Evolutionary conservation across 1,139 yeast species (phyloP), one percentile per base, ranked within the genome.

Genomic region (Debaryomyces sp.): DNA sequence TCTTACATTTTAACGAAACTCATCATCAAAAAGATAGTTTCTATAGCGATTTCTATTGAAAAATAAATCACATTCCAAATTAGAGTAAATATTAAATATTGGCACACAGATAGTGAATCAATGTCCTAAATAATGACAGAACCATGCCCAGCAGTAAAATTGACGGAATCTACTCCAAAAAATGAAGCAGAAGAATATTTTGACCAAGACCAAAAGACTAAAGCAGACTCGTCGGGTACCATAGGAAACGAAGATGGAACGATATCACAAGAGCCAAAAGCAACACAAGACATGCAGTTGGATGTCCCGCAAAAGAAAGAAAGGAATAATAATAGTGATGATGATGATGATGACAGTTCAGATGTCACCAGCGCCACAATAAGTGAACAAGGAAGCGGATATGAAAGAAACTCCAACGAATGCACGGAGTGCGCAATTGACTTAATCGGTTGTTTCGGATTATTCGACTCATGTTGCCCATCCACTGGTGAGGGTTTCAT

Each of bases 341-440:
- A 32, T 18, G 29, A 32, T 23, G n/a, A n/a, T 21, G 40, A 22
- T 10, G 27, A 29, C 24, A 2, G 18, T 5, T 45, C 45, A 17
- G 40, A 27, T 13, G 12, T 38, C 8, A 32, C 43, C 3, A 41
- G 47, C 24, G 12, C 50, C 5, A 56, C 64, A n/a, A 41, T 59
- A 32, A 63, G 69, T 51, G 69, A 65, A 46, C 58, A 50, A n/a
- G 67, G 61, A 5, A 68, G 75, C 40, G 77, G 78, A 4, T 72
- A 70, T 51, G 67, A 66, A 6, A 56, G 70, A 46, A 69, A 71
- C 12, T 44, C 58, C 29, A 73, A 73, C 54, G 80, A 76, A 51
- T 76, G 81, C 54, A 60, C 76, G 5, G 80, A 75, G 52, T 75
- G 75, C 51, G 74, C 78, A 52, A 56, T 71, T 43, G 80, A 75